A percentile compares a stretch with the other conserved stretches of the same genome.
Evolutionary conservation across 352 stramenopile species (phyloP).

Genomic region (Phytopythium delawarense): DNA sequence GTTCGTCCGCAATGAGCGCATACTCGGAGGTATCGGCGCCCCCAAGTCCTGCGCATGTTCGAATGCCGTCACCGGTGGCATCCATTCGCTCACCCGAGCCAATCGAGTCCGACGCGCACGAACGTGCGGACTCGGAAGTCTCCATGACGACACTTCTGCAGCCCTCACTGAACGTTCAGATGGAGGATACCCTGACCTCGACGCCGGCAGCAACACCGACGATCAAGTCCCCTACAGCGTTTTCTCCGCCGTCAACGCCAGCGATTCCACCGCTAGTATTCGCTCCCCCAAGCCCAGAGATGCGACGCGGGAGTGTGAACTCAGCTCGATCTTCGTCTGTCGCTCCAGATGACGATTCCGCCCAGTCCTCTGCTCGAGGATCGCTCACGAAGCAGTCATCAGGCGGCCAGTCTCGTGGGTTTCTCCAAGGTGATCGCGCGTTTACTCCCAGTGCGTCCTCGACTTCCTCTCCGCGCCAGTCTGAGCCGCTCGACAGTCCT

Average conservation of each 20-base stretch:
- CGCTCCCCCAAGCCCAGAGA: constrained; percentile 4
- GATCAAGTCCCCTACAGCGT: not conserved
- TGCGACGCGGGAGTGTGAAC: not conserved
- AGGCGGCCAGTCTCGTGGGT: not conserved
- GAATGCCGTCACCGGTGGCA: constrained; percentile 3
- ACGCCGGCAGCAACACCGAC: not conserved
- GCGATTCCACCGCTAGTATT: constrained; percentile 10
- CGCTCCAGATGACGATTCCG: not conserved
- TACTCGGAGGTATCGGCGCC: not conserved
- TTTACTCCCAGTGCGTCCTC: not conserved
- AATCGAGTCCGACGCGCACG: not conserved
- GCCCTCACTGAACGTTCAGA: not conserved
- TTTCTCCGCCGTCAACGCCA: constrained; percentile 5
- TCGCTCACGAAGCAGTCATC: constrained; percentile 7
- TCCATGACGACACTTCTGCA: not conserved
- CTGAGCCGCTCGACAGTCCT: constrained; percentile 2
- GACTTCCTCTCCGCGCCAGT: not conserved
- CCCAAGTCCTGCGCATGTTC: not conserved
- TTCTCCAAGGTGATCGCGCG: not conserved
- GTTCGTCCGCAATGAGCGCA: not conserved
- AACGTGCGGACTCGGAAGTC: not conserved
- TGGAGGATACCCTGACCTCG: not conserved
- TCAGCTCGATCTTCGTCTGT: constrained; percentile 1
- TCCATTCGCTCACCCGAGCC: not conserved
- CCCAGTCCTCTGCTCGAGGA: not conserved